Conservation (phyloP, 1,139 yeast species). For the Citeromyces siamensis region DNA sequence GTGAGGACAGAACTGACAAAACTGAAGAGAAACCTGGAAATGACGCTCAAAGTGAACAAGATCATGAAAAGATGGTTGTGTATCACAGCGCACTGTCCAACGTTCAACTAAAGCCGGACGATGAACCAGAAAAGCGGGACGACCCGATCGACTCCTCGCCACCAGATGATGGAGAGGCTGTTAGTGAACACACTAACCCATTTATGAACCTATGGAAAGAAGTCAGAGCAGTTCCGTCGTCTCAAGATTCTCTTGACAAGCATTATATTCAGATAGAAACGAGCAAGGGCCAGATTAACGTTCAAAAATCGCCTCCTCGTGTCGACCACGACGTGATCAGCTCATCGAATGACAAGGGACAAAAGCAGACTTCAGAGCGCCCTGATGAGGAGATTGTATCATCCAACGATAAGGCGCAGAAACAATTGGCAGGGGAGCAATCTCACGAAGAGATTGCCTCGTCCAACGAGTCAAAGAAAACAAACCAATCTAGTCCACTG, state of each 20-base stretch:
- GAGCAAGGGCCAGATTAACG: neutral
- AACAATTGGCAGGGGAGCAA: too few relatives aligned
- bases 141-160: neutral
- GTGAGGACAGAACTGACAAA: neutral
- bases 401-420: neutral
- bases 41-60: neutral
- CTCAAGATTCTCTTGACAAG: slow-evolving; percentile 3
- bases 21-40: neutral
- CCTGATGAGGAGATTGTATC: neutral
- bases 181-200: too few relatives aligned
- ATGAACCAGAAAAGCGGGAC: neutral
- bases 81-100: neutral
- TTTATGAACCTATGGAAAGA: neutral
- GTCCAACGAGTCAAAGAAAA: neutral
- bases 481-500: neutral
- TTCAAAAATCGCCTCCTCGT: neutral
- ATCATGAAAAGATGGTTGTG: neutral
- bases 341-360: neutral
- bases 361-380: neutral
- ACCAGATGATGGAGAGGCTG: neutral
- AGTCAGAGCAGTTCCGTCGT: neutral
- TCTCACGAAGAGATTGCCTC: too few relatives aligned
- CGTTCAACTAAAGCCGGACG: neutral
- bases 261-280: neutral
- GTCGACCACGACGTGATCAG: neutral